Base-by-base conservation (phyloP, 2,329 filamentous ascomycete genomes). In the Chlorencoelia australis region DNA sequence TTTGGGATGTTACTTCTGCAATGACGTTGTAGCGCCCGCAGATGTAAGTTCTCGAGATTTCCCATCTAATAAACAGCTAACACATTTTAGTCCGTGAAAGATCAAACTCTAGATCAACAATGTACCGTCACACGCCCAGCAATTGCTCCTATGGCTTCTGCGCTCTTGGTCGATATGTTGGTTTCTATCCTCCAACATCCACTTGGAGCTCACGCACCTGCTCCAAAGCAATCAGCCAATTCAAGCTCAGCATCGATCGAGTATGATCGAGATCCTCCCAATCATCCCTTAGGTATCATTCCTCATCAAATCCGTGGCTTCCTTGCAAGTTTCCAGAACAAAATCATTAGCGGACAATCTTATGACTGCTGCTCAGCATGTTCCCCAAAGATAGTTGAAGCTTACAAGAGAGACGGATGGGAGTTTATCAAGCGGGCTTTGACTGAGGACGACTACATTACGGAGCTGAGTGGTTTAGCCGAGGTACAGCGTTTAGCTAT, bases 1-100 rank as follows among this genome's bases (percentile, higher is more conserved):
- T 17, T 68, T 96, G 17, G 91, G 91, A 7, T 98, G 91, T 61
- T 98, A 98, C 59, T 98, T 96, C 61, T 98, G 91, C 63, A 96
- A 94, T 53, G 91, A 98, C 57, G 89, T 98, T 17, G 89, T 96
- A 33, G 85, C 89, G 5, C 91, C 91, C 15, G 81, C 81, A 44
- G 86, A 96, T 64, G 88, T 94, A 65, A 75, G 81, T 71, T 27
- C 7, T 20, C 10, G 7, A 26, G 19, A 7, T 11, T 14, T 15
- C 11, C 0, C 4, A 4, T 28, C 17, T 11, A 9, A 30, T 18
- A n/a, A 17, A 27, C 5, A 28, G 24, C 48, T 53, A 45, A 40
- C 35, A 18, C 24, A n/a, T 18, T 41, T 32, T 52, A 94, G 84
- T 94, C 87, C 2, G 73, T 94, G 55, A 94, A 89, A 60, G 87